Evolutionary conservation across 306 rosid genomes (phyloP).

Genomic region (Quercus engelmannii): DNA sequence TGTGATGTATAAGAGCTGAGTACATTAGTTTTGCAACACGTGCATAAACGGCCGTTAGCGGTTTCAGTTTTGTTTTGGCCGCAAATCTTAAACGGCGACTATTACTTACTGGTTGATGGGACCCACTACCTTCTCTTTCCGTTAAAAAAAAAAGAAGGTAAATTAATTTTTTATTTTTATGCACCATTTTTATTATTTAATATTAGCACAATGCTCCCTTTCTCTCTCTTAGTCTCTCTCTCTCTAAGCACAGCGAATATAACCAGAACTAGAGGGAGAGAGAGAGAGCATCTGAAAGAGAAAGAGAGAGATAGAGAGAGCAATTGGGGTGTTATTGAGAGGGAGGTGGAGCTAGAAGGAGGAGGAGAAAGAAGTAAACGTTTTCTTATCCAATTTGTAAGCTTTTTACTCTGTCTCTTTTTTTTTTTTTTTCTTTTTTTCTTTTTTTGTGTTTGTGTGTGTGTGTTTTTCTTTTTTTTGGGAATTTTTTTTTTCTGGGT

Average conservation of each 20-base stretch:
- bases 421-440: neutral
- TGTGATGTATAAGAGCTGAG: neutral
- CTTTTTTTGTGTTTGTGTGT: too few species aligned
- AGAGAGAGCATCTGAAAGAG: slow-evolving; percentile 24
- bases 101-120: neutral
- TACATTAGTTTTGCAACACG: slow-evolving; percentile 30
- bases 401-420: slow-evolving; percentile 14
- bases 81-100: slow-evolving; percentile 28
- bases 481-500: neutral
- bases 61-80: slow-evolving; percentile 26
- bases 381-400: slow-evolving; percentile 41
- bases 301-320: neutral
- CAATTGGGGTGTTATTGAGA: slow-evolving; percentile 3
- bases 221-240: neutral
- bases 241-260: slow-evolving; percentile 27
- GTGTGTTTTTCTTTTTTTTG: neutral
- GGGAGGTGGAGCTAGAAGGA: neutral
- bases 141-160: neutral
- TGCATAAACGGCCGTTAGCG: slow-evolving; percentile 32
- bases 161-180: neutral
- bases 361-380: slow-evolving; percentile 3
- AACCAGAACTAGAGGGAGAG: slow-evolving; percentile 29
- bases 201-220: neutral
- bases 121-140: slow-evolving; percentile 11
- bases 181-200: slow-evolving; percentile 4